Conservation (phyloP, 371 early-diverging fungal genomes). For the Polyrhizophydium stewartii region DNA sequence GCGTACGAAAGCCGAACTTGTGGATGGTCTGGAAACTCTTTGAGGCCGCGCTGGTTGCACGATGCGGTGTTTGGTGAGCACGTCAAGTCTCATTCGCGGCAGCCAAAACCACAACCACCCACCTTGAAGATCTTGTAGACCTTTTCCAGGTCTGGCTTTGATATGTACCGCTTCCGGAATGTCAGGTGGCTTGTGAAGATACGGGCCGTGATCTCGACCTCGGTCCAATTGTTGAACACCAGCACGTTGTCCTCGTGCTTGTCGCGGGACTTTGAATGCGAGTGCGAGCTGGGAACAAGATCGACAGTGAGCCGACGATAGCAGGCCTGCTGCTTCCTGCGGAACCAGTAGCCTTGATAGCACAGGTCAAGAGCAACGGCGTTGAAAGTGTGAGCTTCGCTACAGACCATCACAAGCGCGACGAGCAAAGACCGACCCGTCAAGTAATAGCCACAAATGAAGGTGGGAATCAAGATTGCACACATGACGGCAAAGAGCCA, state of each 20-base stretch:
- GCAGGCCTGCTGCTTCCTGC: too few relatives aligned
- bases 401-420: too few relatives aligned
- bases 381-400: too few relatives aligned
- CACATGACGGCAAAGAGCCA: neutral
- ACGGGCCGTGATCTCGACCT: conserved; percentile 1
- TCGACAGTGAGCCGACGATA: neutral
- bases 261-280: neutral
- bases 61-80: too few relatives aligned
- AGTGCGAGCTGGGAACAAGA: too few relatives aligned
- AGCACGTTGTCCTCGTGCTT: neutral
- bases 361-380: too few relatives aligned
- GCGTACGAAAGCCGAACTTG: neutral
- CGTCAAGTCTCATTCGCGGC: too few relatives aligned
- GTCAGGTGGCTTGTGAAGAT: neutral
- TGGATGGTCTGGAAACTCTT: neutral
- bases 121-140: neutral
- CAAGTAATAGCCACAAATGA: neutral
- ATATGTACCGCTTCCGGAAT: neutral
- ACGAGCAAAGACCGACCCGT: neutral
- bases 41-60: neutral
- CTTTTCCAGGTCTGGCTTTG: neutral
- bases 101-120: too few relatives aligned
- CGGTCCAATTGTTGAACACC: neutral
- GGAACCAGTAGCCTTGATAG: too few relatives aligned
- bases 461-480: neutral